phyloP scores from a whole-genome alignment of 768 basidiomycete genomes.

The Serendipita sp. region DNA sequence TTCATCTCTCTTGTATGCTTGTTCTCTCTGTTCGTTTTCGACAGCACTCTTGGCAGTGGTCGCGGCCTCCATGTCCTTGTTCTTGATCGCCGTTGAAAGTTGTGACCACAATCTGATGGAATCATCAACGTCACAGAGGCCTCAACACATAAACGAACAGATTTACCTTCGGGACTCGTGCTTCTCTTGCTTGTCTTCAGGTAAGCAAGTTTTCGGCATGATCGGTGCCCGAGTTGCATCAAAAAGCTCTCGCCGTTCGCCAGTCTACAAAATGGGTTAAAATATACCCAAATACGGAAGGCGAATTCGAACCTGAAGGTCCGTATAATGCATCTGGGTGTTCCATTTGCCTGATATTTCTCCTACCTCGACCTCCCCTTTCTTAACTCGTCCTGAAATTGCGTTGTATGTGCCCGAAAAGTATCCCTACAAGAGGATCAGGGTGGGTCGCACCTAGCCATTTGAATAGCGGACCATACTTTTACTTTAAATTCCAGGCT shows the following conservation, averaged over 20 bases:
- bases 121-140: neutral
- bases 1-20: conserved; percentile 56
- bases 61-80: conserved; percentile 87
- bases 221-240: conserved; percentile 57
- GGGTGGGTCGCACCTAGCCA: neutral
- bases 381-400: conserved; percentile 63
- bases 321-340: conserved; percentile 72
- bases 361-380: conserved; percentile 47
- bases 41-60: conserved; percentile 78
- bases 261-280: conserved; percentile 28
- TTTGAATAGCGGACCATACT: conserved; percentile 25
- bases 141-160: neutral
- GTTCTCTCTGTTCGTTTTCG: conserved; percentile 82
- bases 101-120: conserved; percentile 54
- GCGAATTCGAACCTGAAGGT: conserved; percentile 31
- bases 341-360: conserved; percentile 88
- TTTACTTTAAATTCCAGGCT: conserved; percentile 98
- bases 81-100: conserved; percentile 69
- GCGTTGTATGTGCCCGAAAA: conserved; percentile 95
- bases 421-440: conserved; percentile 46
- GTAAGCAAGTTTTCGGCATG: conserved; percentile 67
- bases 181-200: conserved; percentile 73
- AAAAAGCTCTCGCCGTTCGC: conserved; percentile 61
- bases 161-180: conserved; percentile 76
- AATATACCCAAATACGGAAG: neutral